Percentiles rank a stretch among this genome's conserved stretches.
These are phyloP conservation scores for Hymenoscyphus linearis DNA, from an alignment of 2,329 filamentous ascomycete species.

Conservation along the genomic window DNA sequence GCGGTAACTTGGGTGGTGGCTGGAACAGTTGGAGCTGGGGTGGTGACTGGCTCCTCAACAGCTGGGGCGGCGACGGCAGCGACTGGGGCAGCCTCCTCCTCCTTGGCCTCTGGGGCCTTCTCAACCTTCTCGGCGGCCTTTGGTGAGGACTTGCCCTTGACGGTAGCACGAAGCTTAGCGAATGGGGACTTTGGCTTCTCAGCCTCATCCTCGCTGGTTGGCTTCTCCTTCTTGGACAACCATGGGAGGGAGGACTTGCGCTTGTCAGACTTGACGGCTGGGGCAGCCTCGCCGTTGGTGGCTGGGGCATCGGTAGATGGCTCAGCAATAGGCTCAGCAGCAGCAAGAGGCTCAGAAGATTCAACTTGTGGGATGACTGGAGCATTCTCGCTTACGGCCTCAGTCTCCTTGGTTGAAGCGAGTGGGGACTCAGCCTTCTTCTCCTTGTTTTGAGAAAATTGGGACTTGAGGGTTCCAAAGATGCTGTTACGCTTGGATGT, in stretches of 20 bases:
- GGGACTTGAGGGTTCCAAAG: conserved; percentile 30
- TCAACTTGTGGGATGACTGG: conserved; percentile 33
- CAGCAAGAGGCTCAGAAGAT: conserved; percentile 28
- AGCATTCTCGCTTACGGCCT: conserved; percentile 30
- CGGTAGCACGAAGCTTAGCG: conserved; percentile 33
- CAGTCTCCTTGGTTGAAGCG: conserved; percentile 30
- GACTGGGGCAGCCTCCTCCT: conserved; percentile 31
- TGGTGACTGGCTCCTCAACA: conserved; percentile 23
- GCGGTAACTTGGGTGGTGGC: conserved; percentile 25
- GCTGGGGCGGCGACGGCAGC: conserved; percentile 24
- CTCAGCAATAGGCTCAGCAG: neutral
- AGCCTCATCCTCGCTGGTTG: conserved; percentile 36
- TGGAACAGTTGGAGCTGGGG: conserved; percentile 21
- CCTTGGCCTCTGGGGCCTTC: conserved; percentile 36
- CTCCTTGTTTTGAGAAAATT: conserved; percentile 28
- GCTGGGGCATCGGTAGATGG: conserved; percentile 26
- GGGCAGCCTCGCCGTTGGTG: conserved; percentile 37
- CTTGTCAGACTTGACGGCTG: conserved; percentile 45
- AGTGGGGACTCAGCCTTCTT: conserved; percentile 28
- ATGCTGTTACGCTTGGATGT: conserved; percentile 31
- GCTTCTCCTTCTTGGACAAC: conserved; percentile 57
- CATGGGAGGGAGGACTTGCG: conserved; percentile 55
- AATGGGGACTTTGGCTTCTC: conserved; percentile 32
- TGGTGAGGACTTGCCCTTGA: conserved; percentile 31
- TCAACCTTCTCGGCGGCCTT: conserved; percentile 42